Conservation (phyloP, 164 flowering plant genomes). For the Umbilicus rupestris region DNA sequence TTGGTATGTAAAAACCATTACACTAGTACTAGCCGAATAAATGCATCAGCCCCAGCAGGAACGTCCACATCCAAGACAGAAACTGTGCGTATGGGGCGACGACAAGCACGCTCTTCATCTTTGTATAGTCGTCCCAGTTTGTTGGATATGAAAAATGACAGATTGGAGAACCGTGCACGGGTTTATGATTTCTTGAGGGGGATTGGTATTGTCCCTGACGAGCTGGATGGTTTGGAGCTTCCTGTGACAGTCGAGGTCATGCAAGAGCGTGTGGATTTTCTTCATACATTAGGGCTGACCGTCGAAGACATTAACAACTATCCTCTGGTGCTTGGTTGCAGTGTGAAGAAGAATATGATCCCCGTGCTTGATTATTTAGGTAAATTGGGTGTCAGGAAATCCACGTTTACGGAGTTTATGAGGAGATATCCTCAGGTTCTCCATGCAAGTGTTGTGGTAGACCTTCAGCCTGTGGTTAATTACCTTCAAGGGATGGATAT, state of each 20-base stretch:
- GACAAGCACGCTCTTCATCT: slow-evolving; percentile 37
- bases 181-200: slow-evolving; percentile 71
- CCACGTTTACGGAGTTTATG: slow-evolving; percentile 63
- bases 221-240: slow-evolving; percentile 88
- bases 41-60: slow-evolving; percentile 25
- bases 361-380: slow-evolving; percentile 97
- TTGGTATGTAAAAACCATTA: slow-evolving; percentile 19
- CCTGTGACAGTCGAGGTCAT: slow-evolving; percentile 85
- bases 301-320: slow-evolving; percentile 84
- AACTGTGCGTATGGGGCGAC: slow-evolving; percentile 16
- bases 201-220: slow-evolving; percentile 79
- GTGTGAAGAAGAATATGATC: slow-evolving; percentile 94
- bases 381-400: slow-evolving; percentile 71
- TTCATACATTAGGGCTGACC: slow-evolving; percentile 71
- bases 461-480: slow-evolving; percentile 85
- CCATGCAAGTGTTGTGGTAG: slow-evolving; percentile 88
- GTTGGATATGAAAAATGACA: slow-evolving; percentile 69
- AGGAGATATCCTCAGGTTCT: slow-evolving; percentile 89
- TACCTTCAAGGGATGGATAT: slow-evolving; percentile 90
- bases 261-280: slow-evolving; percentile 89
- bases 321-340: slow-evolving; percentile 92
- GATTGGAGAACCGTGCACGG: slow-evolving; percentile 47
- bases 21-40: slow-evolving; percentile 31
- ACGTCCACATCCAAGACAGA: slow-evolving; percentile 21
- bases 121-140: slow-evolving; percentile 77